Evolutionary conservation across 768 basidiomycete species (phyloP).

Genomic region (Mycena albidolilacea): DNA sequence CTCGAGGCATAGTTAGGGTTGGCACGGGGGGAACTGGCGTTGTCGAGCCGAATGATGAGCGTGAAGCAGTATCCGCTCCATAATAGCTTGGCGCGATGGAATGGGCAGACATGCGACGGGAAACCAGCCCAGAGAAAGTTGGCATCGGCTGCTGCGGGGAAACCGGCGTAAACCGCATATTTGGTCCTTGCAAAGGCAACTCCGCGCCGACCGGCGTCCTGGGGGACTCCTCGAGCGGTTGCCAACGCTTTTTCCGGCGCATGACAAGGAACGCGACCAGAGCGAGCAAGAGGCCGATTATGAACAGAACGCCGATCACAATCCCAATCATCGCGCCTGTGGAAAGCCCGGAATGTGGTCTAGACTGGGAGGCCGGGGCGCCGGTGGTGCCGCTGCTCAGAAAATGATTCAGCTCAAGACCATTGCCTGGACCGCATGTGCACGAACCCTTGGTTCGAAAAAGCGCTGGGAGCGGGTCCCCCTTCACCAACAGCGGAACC

Average conservation of each 20-base stretch:
- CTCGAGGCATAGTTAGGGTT: constrained; percentile 31
- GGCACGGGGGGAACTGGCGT: constrained; percentile 47
- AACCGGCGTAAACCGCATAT: constrained; percentile 34
- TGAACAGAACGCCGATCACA: background rate
- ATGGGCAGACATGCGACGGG: constrained; percentile 42
- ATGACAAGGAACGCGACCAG: constrained; percentile 47
- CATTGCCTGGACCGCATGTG: background rate
- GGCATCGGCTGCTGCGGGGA: constrained; percentile 38
- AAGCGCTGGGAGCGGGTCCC: constrained; percentile 13
- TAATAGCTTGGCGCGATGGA: constrained; percentile 60
- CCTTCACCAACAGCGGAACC: constrained; percentile 4
- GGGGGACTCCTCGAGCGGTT: constrained; percentile 13
- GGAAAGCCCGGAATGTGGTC: constrained; percentile 15
- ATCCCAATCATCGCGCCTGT: constrained; percentile 33
- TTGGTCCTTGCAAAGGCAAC: constrained; percentile 41
- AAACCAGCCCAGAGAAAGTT: constrained; percentile 29
- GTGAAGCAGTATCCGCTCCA: constrained; percentile 27
- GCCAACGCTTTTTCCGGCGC: constrained; percentile 45
- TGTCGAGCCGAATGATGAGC: constrained; percentile 43
- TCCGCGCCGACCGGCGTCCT: constrained; percentile 42
- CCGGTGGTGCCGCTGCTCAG: background rate
- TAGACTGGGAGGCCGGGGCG: background rate
- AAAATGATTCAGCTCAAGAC: constrained; percentile 17
- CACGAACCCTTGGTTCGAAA: constrained; percentile 27
- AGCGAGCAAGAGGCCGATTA: constrained; percentile 30